phyloP scores from a whole-genome alignment of 495 filamentous ascomycete species.

The Annulohypoxylon bovei region DNA sequence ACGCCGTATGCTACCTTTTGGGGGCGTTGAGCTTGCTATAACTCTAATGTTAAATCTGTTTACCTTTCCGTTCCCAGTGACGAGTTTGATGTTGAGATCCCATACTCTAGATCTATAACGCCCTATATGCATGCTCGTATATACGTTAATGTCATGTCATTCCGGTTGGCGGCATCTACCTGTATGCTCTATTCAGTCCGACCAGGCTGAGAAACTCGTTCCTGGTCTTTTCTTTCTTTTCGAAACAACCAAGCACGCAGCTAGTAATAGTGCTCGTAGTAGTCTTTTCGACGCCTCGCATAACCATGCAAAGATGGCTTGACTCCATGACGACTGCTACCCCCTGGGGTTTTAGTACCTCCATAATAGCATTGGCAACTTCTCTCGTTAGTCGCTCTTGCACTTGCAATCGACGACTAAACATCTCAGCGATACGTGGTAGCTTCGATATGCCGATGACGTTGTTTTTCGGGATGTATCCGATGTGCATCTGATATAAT shows the following conservation, averaged over 20 bases:
- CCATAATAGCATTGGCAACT: slow-evolving; percentile 91
- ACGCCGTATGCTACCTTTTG: slow-evolving; percentile 19
- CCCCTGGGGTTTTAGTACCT: slow-evolving; percentile 91
- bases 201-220: slow-evolving; percentile 90
- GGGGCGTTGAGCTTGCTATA: slow-evolving; percentile 34
- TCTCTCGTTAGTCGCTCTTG: slow-evolving; percentile 97
- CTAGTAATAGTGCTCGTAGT: slow-evolving; percentile 89
- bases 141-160: not conserved
- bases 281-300: slow-evolving; percentile 93
- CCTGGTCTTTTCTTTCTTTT: slow-evolving; percentile 88
- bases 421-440: slow-evolving; percentile 96
- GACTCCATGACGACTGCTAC: slow-evolving; percentile 98
- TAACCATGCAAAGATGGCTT: slow-evolving; percentile 98
- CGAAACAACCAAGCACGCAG: slow-evolving; percentile 94
- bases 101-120: slow-evolving; percentile 35
- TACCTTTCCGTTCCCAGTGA: slow-evolving; percentile 19
- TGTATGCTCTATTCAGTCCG: slow-evolving; percentile 67
- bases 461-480: slow-evolving; percentile 86
- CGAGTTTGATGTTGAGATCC: slow-evolving; percentile 49
- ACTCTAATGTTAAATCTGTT: slow-evolving; percentile 22
- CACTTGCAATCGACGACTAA: slow-evolving; percentile 89
- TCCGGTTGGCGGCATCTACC: slow-evolving; percentile 7
- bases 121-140: slow-evolving; percentile 21
- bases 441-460: slow-evolving; percentile 97
- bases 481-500: slow-evolving; percentile 86